Base-by-base conservation (phyloP, 139 green algal species). In the Coccomyxa sp. region DNA sequence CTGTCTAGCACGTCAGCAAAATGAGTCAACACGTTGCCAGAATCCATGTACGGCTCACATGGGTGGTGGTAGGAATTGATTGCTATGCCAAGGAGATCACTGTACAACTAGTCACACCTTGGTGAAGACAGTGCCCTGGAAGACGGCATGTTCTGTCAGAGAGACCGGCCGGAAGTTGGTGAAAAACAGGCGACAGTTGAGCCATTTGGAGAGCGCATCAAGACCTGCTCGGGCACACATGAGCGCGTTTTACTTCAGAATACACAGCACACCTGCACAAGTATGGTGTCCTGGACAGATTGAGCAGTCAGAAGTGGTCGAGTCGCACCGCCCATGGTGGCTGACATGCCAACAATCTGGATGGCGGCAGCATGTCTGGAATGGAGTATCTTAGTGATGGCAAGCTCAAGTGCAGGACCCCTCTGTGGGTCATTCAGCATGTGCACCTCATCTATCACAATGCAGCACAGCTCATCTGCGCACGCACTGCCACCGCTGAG, bases 281-380 rank as follows among this genome's bases (percentile, higher is more conserved):
- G 66, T 27, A 23, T 74, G 9, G 23, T 27, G 66, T 74, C 21
- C 66, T 30, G 66, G 21, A 27, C 66, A 74, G 66, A 3, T 10
- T 23, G 66, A 74, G 9, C 23, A 27, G 13, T 79, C n/a, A n/a
- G n/a, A n/a, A 10, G 74, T 51, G 16, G 74, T 23, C 28, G 74
- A 31, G 7, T 27, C 31, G 13, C 16, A 77, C 79, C 71, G 59
- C 81, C 82, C 88, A 99, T 92, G 13, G 97, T 99, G 59, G 97
- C 97, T 77, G 86, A 95, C 97, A 99, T 99, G 83, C 95, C 97
- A 23, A 99, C 91, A 51, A 99, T 90, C 91, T 99, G 96, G 76
- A 96, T 63, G 31, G 12, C 30, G 27, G 31, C 27, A 18, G 67
- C 45, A 15, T 79, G 23, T 4, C 11, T 31, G 27, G 45, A 74